Evolutionary conservation across 176 grass and related monocot species (phyloP).

Genomic region (Rhynchospora pubera): DNA sequence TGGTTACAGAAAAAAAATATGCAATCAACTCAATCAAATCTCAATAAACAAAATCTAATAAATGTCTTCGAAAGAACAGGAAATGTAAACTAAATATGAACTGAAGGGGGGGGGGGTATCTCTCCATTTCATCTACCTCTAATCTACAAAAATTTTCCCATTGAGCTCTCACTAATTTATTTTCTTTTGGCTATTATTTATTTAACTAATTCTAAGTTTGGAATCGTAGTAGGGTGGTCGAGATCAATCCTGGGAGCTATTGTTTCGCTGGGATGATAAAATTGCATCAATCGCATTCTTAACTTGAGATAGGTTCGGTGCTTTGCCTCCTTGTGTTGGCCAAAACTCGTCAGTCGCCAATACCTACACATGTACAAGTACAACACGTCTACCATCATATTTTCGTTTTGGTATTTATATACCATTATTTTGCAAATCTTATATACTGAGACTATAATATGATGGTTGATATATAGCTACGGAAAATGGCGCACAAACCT

Average conservation of each 20-base stretch:
- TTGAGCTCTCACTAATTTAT: neutral
- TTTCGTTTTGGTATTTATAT: too few relatives aligned
- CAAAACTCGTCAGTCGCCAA: conserved; percentile 91
- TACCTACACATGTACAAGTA: conserved; percentile 33
- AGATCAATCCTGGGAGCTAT: conserved; percentile 20
- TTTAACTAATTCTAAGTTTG: too few relatives aligned
- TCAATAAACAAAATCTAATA: neutral
- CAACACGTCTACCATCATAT: too few relatives aligned
- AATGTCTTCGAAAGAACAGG: neutral
- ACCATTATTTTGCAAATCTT: neutral
- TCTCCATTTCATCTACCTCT: neutral
- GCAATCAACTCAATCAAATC: neutral
- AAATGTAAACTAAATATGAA: neutral
- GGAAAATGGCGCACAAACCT: neutral
- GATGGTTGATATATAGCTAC: neutral
- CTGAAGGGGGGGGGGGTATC: neutral
- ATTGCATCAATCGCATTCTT: conserved; percentile 82
- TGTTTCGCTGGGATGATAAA: conserved; percentile 52
- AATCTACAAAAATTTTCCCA: neutral
- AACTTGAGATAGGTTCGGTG: conserved; percentile 69
- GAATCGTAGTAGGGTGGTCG: too few relatives aligned
- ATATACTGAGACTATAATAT: neutral
- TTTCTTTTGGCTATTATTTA: neutral
- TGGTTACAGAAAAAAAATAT: neutral
- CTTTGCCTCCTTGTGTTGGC: conserved; percentile 78